Evolutionary conservation across 768 basidiomycete genomes (phyloP).

Genomic region (Agaricus blazei): DNA sequence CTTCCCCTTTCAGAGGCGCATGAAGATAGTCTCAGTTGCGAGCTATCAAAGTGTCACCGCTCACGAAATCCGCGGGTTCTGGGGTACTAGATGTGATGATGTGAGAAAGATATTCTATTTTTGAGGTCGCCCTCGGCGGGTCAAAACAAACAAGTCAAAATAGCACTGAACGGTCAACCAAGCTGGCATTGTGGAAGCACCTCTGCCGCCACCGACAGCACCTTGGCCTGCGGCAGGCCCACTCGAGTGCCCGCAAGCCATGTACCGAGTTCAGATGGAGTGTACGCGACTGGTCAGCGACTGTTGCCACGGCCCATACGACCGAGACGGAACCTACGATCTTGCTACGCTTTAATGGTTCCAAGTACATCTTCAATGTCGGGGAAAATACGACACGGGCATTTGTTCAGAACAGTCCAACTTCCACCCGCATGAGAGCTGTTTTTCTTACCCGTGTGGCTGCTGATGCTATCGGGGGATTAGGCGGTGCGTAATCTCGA

Average conservation of each 20-base stretch:
- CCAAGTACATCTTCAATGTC: conserved; percentile 84
- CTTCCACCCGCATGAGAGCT: conserved; percentile 61
- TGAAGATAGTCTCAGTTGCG: too few species aligned
- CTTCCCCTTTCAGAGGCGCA: too few species aligned
- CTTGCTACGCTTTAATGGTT: conserved; percentile 66
- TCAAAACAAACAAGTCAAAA: background rate
- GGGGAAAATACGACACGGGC: conserved; percentile 77
- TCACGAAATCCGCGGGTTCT: too few species aligned
- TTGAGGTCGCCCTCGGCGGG: background rate
- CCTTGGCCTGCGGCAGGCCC: background rate
- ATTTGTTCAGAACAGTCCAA: conserved; percentile 60
- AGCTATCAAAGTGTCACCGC: too few species aligned
- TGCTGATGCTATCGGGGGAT: conserved; percentile 59
- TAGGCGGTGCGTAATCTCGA: conserved; percentile 20
- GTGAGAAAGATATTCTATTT: too few species aligned
- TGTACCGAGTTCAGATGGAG: background rate
- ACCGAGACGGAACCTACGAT: conserved; percentile 82
- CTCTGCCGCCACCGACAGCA: background rate
- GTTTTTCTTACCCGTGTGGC: conserved; percentile 69
- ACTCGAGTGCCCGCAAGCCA: background rate
- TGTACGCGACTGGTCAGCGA: conserved; percentile 51
- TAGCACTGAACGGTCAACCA: background rate
- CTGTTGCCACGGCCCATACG: conserved; percentile 50
- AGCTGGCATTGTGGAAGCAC: background rate
- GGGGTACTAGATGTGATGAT: too few species aligned